Evolutionary conservation across 495 filamentous ascomycete species (phyloP).

Genomic region (Coniosporium apollinis): DNA sequence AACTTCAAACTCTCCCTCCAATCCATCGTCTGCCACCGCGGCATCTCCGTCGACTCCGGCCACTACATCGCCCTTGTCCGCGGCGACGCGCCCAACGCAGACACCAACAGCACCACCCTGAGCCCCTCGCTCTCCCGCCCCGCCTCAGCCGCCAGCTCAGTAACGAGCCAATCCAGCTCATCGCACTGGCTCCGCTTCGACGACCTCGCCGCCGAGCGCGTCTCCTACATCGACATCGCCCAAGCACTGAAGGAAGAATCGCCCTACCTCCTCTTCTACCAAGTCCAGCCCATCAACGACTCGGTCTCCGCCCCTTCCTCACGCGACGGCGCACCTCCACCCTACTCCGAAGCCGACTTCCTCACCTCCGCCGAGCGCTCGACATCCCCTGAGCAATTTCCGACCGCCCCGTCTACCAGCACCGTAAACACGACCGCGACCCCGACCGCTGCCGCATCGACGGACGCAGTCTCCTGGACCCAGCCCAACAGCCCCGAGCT

Average conservation of each 20-base stretch:
- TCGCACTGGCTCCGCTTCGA: conserved; percentile 76
- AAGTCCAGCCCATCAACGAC: conserved; percentile 70
- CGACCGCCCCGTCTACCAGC: conserved; percentile 4
- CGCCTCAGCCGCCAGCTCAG: background rate
- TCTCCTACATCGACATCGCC: conserved; percentile 61
- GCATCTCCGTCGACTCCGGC: conserved; percentile 73
- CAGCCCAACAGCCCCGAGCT: conserved; percentile 2
- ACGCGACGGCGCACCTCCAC: conserved; percentile 30
- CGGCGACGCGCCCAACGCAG: conserved; percentile 30
- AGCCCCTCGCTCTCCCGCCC: conserved; percentile 26
- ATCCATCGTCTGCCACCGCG: conserved; percentile 80
- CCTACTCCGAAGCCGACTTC: conserved; percentile 31
- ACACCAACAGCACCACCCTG: conserved; percentile 34
- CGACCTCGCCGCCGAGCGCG: conserved; percentile 57
- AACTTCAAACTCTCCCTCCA: conserved; percentile 85
- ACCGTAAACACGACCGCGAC: conserved; percentile 8
- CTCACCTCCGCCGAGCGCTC: conserved; percentile 40
- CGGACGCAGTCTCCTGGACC: background rate
- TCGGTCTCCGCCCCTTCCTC: conserved; percentile 41
- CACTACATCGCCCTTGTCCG: conserved; percentile 80
- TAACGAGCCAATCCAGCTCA: conserved; percentile 2
- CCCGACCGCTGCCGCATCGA: background rate
- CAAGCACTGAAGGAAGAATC: conserved; percentile 64
- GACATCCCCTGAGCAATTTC: background rate
- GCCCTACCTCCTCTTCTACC: conserved; percentile 89